A percentile compares a stretch with the other conserved stretches of the same genome.
Conservation (phyloP, 768 basidiomycete genomes). For the Lentinus tigrinus region DNA sequence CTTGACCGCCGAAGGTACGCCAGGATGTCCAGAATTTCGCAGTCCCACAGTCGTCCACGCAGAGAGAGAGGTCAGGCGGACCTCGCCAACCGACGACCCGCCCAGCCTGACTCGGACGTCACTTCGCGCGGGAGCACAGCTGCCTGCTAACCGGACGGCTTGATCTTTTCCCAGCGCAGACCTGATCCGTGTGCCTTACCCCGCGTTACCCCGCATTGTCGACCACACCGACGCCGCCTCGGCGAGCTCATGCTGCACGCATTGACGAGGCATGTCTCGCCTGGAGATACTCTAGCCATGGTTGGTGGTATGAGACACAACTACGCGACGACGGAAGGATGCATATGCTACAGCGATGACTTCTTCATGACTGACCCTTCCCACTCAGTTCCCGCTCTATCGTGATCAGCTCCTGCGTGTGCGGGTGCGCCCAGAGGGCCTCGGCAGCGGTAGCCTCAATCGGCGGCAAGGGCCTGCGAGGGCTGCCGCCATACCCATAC, state of each 20-base stretch:
- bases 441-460: constrained; percentile 53
- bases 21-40: not conserved
- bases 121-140: not conserved
- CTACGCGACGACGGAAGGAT: not conserved
- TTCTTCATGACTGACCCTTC: constrained; percentile 27
- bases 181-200: constrained; percentile 6
- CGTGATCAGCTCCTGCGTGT: constrained; percentile 62
- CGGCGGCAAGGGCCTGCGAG: constrained; percentile 74
- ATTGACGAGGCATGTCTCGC: not conserved
- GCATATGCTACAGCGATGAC: not conserved
- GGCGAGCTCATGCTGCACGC: not conserved
- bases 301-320: not conserved
- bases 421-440: constrained; percentile 68
- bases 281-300: not conserved
- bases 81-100: constrained; percentile 6
- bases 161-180: constrained; percentile 9
- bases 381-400: constrained; percentile 58
- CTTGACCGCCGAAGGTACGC: constrained; percentile 11
- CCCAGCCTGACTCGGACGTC: constrained; percentile 2
- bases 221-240: not conserved
- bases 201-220: constrained; percentile 17
- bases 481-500: constrained; percentile 77
- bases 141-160: not conserved
- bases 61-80: constrained; percentile 7
- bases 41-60: not conserved